These are phyloP conservation scores for Phytophthora megakarya DNA, from an alignment of 352 stramenopile species.

Conservation along the genomic window DNA sequence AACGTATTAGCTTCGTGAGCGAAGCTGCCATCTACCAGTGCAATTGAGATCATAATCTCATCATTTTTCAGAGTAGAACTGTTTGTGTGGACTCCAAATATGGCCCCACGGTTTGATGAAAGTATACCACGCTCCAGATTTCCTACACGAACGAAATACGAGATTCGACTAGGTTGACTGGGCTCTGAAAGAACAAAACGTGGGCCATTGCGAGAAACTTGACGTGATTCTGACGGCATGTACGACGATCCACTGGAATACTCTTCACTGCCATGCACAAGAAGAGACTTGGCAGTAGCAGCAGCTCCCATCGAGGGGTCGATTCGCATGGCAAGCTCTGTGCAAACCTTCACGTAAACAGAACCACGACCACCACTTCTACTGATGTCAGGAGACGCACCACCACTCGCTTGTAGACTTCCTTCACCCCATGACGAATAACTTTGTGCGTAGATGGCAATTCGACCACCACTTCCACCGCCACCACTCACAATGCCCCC, in stretches of 20 bases:
- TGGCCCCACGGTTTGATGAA: slow-evolving; percentile 54
- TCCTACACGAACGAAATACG: slow-evolving; percentile 76
- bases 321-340: slow-evolving; percentile 53
- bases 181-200: slow-evolving; percentile 38
- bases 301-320: slow-evolving; percentile 73
- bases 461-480: slow-evolving; percentile 84
- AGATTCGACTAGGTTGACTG: slow-evolving; percentile 60
- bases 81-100: slow-evolving; percentile 58
- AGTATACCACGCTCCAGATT: slow-evolving; percentile 48
- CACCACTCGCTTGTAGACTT: slow-evolving; percentile 81
- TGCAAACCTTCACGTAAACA: slow-evolving; percentile 45
- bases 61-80: slow-evolving; percentile 35
- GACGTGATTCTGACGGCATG: slow-evolving; percentile 23
- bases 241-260: slow-evolving; percentile 38
- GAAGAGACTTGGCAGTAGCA: slow-evolving; percentile 69
- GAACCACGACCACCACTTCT: slow-evolving; percentile 50
- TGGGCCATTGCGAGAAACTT: slow-evolving; percentile 52
- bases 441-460: slow-evolving; percentile 92
- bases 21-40: slow-evolving; percentile 68
- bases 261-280: slow-evolving; percentile 54
- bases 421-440: slow-evolving; percentile 87
- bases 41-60: slow-evolving; percentile 71
- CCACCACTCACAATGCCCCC: slow-evolving; percentile 58
- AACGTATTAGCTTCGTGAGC: slow-evolving; percentile 77
- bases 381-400: slow-evolving; percentile 46